Conservation (phyloP, 306 rosid genomes). For the Cucurbita maxima region DNA sequence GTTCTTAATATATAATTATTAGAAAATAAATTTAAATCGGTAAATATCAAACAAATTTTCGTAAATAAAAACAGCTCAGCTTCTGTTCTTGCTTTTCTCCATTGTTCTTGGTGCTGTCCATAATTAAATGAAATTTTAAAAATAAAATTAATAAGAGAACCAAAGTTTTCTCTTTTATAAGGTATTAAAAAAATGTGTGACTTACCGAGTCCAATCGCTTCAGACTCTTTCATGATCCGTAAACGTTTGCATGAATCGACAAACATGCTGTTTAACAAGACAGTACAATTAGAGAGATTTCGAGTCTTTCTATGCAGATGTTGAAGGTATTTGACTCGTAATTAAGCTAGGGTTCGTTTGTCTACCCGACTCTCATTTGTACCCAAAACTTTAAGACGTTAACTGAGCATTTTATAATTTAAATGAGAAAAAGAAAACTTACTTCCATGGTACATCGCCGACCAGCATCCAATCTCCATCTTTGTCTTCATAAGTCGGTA, state of each 20-base stretch:
- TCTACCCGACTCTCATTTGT: too few species aligned
- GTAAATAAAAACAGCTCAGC: constrained; percentile 13
- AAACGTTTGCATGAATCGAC: constrained; percentile 4
- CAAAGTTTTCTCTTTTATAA: too few species aligned
- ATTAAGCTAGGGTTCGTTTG: too few species aligned
- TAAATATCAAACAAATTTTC: neutral
- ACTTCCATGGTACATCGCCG: constrained; percentile 94
- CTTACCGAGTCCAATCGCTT: constrained; percentile 73
- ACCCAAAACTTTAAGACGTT: too few species aligned
- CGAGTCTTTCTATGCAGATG: neutral
- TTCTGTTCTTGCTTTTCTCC: constrained; percentile 75
- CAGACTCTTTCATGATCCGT: constrained; percentile 61
- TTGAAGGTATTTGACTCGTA: too few species aligned
- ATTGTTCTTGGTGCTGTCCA: constrained; percentile 73
- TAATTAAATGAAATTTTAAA: neutral
- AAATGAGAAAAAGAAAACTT: constrained; percentile 12
- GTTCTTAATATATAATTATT: neutral
- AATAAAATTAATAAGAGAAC: too few species aligned
- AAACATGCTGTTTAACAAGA: neutral
- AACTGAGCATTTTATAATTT: too few species aligned
- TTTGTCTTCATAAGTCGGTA: constrained; percentile 64
- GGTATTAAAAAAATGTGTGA: neutral
- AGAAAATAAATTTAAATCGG: neutral
- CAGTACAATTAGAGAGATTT: neutral
- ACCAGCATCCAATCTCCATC: constrained; percentile 97